Percentiles rank a stretch among this genome's conserved stretches.
Conservation (phyloP, 345 rosid species). For the Euphorbia peplus region DNA sequence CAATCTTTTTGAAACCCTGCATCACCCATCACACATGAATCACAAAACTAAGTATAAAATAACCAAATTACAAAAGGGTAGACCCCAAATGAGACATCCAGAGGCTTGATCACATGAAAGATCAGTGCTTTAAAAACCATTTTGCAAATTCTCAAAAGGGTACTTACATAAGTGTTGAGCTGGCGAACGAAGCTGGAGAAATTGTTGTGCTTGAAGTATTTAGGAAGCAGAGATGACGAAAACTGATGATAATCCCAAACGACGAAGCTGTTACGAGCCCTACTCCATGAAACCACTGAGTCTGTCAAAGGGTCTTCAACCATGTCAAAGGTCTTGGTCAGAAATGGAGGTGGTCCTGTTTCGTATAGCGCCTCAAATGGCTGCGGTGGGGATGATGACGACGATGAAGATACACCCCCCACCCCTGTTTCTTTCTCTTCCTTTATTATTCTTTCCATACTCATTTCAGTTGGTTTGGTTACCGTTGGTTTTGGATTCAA, state of each 20-base stretch:
- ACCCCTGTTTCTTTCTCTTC: conserved; percentile 53
- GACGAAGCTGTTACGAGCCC: conserved; percentile 28
- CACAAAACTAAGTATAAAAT: neutral
- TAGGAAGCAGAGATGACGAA: conserved; percentile 26
- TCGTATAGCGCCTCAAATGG: conserved; percentile 75
- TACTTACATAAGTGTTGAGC: conserved; percentile 34
- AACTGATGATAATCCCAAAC: conserved; percentile 30
- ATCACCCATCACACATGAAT: conserved; percentile 1
- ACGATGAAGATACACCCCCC: conserved; percentile 23
- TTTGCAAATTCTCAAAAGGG: no score
- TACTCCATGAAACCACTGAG: conserved; percentile 25
- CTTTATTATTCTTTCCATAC: conserved; percentile 15
- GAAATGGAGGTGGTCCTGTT: conserved; percentile 50
- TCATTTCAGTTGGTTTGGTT: neutral
- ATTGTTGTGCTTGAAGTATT: conserved; percentile 30
- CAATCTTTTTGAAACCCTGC: conserved; percentile 86
- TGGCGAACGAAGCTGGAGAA: conserved; percentile 39
- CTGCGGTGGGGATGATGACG: conserved; percentile 49
- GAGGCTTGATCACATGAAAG: neutral
- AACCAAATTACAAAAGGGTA: neutral
- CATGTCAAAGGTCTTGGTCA: conserved; percentile 27
- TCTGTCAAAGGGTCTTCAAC: conserved; percentile 29
- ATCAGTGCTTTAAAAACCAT: no score
- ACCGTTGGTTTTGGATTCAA: neutral
- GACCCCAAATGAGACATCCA: neutral